Evolutionary conservation across 1,139 yeast species (phyloP).

Genomic region (Tardiomyces digboiensis): DNA sequence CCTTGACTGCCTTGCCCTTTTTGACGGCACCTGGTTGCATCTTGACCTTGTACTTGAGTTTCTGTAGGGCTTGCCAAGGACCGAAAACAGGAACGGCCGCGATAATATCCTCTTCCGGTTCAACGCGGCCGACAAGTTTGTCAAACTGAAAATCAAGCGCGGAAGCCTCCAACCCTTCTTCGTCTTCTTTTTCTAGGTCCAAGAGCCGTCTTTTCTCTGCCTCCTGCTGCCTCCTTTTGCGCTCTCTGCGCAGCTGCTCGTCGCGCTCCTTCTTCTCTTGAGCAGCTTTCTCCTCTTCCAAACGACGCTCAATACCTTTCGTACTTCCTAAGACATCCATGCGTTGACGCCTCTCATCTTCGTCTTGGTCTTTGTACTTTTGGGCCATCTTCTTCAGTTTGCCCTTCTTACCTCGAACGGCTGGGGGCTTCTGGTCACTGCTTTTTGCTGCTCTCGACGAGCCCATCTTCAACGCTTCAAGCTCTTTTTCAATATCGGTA

Average conservation of each 20-base stretch:
- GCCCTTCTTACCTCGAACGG: constrained; percentile 73
- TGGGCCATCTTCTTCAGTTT: constrained; percentile 73
- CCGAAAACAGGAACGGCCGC: constrained; percentile 84
- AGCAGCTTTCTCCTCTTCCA: constrained; percentile 15
- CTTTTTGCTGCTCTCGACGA: constrained; percentile 18
- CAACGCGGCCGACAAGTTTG: background rate
- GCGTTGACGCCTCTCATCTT: constrained; percentile 65
- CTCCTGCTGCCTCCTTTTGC: constrained; percentile 12
- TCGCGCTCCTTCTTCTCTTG: constrained; percentile 6
- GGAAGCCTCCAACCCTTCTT: constrained; percentile 22
- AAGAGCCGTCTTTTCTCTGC: constrained; percentile 11
- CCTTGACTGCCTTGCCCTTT: constrained; percentile 79
- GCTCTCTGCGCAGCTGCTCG: constrained; percentile 6
- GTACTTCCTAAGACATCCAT: constrained; percentile 75
- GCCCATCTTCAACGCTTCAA: constrained; percentile 12
- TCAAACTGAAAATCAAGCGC: constrained; percentile 16
- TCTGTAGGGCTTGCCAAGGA: constrained; percentile 77
- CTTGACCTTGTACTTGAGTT: constrained; percentile 75
- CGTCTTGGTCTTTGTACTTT: constrained; percentile 89
- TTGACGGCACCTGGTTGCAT: constrained; percentile 81
- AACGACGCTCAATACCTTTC: constrained; percentile 13
- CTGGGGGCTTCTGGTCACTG: constrained; percentile 5
- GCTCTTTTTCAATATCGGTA: constrained; percentile 11
- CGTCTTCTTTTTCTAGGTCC: constrained; percentile 24
- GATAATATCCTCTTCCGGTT: constrained; percentile 32